These are phyloP conservation scores for Tardiomyces digboiensis DNA, from an alignment of 1,139 yeast genomes.

Conservation along the genomic window DNA sequence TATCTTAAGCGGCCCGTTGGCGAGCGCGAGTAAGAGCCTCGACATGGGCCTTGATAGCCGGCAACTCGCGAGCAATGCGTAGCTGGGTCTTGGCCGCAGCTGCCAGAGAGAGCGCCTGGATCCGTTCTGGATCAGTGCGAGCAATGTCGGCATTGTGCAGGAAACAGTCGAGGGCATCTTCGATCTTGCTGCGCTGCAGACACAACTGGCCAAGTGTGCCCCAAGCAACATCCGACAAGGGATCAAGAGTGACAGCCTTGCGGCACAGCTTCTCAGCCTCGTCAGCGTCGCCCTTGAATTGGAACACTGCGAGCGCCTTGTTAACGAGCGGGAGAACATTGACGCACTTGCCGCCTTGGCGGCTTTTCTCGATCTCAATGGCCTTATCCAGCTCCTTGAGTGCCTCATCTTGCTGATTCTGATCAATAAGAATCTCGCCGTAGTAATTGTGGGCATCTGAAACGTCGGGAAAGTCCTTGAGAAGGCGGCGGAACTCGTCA, in stretches of 20 bases:
- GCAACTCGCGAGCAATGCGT: conserved; percentile 25
- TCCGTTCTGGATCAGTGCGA: conserved; percentile 77
- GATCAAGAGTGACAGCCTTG: conserved; percentile 74
- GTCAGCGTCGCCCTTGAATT: conserved; percentile 28
- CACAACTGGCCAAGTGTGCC: conserved; percentile 86
- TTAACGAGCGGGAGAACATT: conserved; percentile 89
- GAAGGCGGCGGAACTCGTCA: conserved; percentile 63
- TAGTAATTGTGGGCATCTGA: conserved; percentile 93
- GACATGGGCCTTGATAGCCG: conserved; percentile 22
- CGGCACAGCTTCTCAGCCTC: conserved; percentile 62
- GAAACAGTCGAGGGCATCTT: conserved; percentile 73
- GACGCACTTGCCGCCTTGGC: conserved; percentile 40
- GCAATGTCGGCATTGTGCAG: conserved; percentile 77
- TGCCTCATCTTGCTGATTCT: conserved; percentile 64
- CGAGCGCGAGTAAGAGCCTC: conserved; percentile 12
- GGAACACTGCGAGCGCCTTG: conserved; percentile 56
- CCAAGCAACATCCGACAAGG: conserved; percentile 82
- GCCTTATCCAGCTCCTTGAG: conserved; percentile 81
- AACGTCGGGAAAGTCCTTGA: conserved; percentile 69
- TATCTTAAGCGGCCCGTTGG: background rate
- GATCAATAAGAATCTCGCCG: conserved; percentile 88
- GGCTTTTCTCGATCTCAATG: conserved; percentile 61
- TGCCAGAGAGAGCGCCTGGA: conserved; percentile 86
- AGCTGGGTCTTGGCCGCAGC: conserved; percentile 49
- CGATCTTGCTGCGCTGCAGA: conserved; percentile 72